Conservation (phyloP, 306 rosid genomes). For the Inga laurina region DNA sequence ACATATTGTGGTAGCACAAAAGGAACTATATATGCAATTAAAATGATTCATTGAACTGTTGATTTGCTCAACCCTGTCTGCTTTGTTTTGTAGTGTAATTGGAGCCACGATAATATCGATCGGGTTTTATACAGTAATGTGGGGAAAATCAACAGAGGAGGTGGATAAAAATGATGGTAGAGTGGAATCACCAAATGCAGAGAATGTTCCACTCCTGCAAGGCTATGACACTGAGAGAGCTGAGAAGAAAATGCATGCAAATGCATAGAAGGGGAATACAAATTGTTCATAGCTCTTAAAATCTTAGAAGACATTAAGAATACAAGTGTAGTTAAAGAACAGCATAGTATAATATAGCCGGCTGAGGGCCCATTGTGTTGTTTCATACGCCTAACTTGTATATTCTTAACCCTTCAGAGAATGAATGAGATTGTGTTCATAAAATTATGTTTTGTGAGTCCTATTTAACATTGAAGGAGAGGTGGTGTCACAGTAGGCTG, state of each 20-base stretch:
- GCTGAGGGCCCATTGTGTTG: neutral
- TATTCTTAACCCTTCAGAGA: neutral
- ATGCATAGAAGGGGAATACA: neutral
- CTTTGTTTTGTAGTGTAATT: constrained; percentile 50
- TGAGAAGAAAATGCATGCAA: constrained; percentile 21
- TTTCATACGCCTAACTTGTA: neutral
- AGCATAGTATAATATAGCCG: neutral
- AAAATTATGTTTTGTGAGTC: neutral
- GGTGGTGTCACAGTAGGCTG: neutral
- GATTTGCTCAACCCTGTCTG: constrained; percentile 8
- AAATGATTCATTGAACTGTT: neutral
- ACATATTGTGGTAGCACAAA: neutral
- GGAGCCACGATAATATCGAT: constrained; percentile 80
- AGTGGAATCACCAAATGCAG: constrained; percentile 46
- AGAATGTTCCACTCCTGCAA: constrained; percentile 63
- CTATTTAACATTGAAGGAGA: neutral
- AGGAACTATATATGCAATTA: neutral
- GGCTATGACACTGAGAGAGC: constrained; percentile 33
- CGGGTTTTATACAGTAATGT: constrained; percentile 87
- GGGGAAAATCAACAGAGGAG: constrained; percentile 84
- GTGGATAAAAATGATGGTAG: constrained; percentile 34
- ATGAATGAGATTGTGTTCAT: neutral
- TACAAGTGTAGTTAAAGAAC: neutral
- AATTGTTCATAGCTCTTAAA: neutral
- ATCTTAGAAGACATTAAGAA: neutral